Evolutionary conservation across 768 basidiomycete species (phyloP), one percentile per base, ranked within the genome.

Genomic region (Kwoniella newhampshirensis): DNA sequence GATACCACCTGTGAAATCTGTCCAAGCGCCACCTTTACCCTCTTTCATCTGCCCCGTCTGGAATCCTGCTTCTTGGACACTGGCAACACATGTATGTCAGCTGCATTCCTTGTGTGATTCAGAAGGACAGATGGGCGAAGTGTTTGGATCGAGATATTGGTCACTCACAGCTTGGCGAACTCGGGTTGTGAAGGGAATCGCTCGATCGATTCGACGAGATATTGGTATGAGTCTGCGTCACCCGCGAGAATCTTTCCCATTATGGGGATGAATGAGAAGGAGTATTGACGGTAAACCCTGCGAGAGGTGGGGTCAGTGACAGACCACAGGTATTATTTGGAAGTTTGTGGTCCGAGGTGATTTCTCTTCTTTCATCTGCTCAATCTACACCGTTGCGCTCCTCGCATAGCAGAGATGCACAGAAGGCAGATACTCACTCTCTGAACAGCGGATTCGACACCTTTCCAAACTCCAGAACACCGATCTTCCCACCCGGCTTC

Each of bases 201-300:
- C 39, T 91, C 87, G 67, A 99, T 98, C 11, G 92, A 96, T 77
- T 99, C 96, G 40, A 98, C 91, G 41, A 99, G 83, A 75, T 99
- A 98, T 75, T 97, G 92, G 76, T 99, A 99, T 5, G 92, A 94
- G 20, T 85, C 87, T 20, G 94, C 83, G 77, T 99, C 94, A 0
- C 89, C 88, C 9, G 92, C 89, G n/a, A 99, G 80, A 64, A 99
- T 89, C 18, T 91, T 94, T n/a, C 96, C 96, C 43, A 99, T 78
- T 18, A 94, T 80, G 2, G 96, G 96, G 70, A 99, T 96, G 59
- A 97, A 82, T 0, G 88, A 85, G 82, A 99, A 99, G 0, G 93
- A 97, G 73, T 94, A 98, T 62, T 90, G 86, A 63, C 93, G 89
- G 77, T 99, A 99, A 0, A 89, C 61, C 57, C 96, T 99, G 53